Evolutionary conservation across 352 stramenopile genomes (phyloP).

Genomic region (Globisporangium cystogenes): DNA sequence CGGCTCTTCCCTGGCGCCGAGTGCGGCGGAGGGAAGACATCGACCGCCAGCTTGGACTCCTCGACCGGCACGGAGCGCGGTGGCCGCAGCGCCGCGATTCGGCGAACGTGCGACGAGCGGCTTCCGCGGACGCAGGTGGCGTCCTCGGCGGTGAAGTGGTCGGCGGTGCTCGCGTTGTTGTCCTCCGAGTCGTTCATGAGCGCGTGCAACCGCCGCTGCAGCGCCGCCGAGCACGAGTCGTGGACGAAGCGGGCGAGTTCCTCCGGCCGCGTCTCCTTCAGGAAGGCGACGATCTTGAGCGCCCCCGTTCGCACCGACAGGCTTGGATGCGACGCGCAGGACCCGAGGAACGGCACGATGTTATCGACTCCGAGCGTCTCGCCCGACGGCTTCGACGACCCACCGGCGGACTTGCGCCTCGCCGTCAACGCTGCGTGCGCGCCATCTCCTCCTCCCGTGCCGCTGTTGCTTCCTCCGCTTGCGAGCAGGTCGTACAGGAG

Average conservation of each 20-base stretch:
- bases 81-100: constrained; percentile 59
- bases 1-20: constrained; percentile 58
- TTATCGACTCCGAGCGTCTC: constrained; percentile 59
- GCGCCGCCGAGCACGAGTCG: constrained; percentile 43
- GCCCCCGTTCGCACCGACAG: constrained; percentile 29
- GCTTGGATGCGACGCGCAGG: constrained; percentile 52
- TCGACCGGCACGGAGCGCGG: constrained; percentile 62
- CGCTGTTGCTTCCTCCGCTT: constrained; percentile 6
- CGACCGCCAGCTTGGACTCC: constrained; percentile 48
- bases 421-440: neutral
- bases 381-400: constrained; percentile 11
- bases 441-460: constrained; percentile 1
- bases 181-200: constrained; percentile 34
- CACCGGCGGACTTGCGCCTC: constrained; percentile 28
- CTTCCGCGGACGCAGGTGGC: constrained; percentile 59
- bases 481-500: constrained; percentile 50
- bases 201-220: constrained; percentile 53
- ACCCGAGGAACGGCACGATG: constrained; percentile 68
- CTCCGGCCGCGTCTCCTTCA: constrained; percentile 26
- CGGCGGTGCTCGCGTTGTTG: constrained; percentile 23
- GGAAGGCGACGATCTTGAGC: constrained; percentile 37
- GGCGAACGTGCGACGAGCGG: constrained; percentile 65
- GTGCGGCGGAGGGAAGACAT: constrained; percentile 64
- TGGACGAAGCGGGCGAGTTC: constrained; percentile 45
- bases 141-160: constrained; percentile 51